Conservation (phyloP, 164 flowering plant genomes). For the Amborella trichopoda region DNA sequence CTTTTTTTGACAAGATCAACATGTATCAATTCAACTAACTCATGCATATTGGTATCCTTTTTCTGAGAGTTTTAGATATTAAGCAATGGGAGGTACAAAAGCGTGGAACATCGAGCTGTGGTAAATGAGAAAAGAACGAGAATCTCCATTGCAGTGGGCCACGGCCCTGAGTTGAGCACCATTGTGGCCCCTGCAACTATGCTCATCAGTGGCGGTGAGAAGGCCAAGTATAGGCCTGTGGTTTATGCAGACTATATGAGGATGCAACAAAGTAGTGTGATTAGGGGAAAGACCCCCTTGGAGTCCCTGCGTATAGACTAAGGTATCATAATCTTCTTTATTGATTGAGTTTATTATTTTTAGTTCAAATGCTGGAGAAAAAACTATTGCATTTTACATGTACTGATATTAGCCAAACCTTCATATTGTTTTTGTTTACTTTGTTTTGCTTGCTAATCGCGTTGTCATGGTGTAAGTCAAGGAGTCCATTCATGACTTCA, state of each 20-base stretch:
- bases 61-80: too few relatives aligned
- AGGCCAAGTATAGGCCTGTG: slow-evolving; percentile 6
- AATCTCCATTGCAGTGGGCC: slow-evolving; percentile 19
- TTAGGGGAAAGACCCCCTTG: slow-evolving; percentile 11
- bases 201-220: slow-evolving; percentile 1
- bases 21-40: not conserved
- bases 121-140: slow-evolving; percentile 9
- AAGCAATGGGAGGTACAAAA: slow-evolving; percentile 15
- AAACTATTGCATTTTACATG: too few relatives aligned
- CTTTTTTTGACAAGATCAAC: not conserved
- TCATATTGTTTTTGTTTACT: too few relatives aligned
- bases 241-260: slow-evolving; percentile 10
- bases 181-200: slow-evolving; percentile 10
- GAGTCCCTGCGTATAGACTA: too few relatives aligned
- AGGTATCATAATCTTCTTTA: too few relatives aligned
- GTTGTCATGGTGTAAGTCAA: too few relatives aligned
- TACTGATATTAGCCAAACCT: too few relatives aligned
- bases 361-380: too few relatives aligned
- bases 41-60: not conserved
- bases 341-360: too few relatives aligned
- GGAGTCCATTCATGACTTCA: too few relatives aligned
- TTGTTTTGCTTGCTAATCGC: too few relatives aligned
- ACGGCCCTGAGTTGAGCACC: slow-evolving; percentile 17
- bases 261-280: slow-evolving; percentile 4
- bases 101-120: slow-evolving; percentile 13